Evolutionary conservation across 1,284 basidiomycete species (phyloP), one percentile per base, ranked within the genome.

Genomic region (Leccinum subrobustum): DNA sequence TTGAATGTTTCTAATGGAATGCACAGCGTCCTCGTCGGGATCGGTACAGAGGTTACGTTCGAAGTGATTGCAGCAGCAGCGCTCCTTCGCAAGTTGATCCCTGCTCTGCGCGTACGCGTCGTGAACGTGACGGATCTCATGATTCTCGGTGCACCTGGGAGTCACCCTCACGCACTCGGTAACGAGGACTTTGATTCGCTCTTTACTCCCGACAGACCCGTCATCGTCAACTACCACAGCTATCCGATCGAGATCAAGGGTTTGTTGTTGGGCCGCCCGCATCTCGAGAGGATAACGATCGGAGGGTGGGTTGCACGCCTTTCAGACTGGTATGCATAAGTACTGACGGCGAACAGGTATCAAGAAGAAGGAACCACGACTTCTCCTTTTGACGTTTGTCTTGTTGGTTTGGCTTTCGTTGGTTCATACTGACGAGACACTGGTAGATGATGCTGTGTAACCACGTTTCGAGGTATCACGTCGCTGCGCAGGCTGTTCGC

Each of bases 181-280:
- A 78, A 85, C 51, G 81, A 81, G 1, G 83, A 83, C 56, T 95
- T 91, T 70, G 77, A 83, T 37, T 78, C 81, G 23, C 79, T 94
- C 27, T 93, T 95, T 77, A 92, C 91, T 4, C 67, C 72, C 16
- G 85, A 93, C 70, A 83, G 79, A 67, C 83, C 85, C 0, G 77
- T 95, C 51, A 82, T 92, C 69, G 83, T 94, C 77, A 93, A 93
- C 77, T 95, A 92, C 77, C 94, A 95, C 73, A 90, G 92, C 2
- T 94, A 91, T 70, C 85, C 87, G 0, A 81, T 83, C 50, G 88
- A 91, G 70, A 72, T 91, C 54, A 79, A 82, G 67, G 85, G 86
- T 5, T 65, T 91, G 64, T 70, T 91, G 57, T 87, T 83, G 56
- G 87, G 85, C 1, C 77, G 87, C 6, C 78, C 78, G 20, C 73